A percentile compares a stretch with the other conserved stretches of the same genome.
Conservation (phyloP, 2,329 filamentous ascomycete species). For the Xylaria sp. region DNA sequence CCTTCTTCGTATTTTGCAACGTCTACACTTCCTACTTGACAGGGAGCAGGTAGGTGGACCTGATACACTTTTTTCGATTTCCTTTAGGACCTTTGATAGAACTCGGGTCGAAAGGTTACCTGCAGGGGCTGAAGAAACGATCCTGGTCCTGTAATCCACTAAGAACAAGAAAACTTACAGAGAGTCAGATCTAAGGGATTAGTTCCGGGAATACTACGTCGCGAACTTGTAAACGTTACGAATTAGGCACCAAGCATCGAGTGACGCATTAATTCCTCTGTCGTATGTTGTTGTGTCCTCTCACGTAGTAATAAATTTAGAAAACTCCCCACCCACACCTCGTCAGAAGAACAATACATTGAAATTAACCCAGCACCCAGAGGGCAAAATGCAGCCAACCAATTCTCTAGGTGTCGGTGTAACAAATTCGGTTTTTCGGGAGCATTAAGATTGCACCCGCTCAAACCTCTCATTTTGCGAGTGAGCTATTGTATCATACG, state of each 20-base stretch:
- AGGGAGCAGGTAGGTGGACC: neutral
- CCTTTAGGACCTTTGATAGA: neutral
- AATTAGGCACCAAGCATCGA: neutral
- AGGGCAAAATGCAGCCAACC: neutral
- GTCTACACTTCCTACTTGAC: constrained; percentile 2
- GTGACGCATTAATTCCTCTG: neutral
- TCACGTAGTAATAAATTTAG: neutral
- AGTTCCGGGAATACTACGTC: neutral
- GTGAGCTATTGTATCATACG: neutral
- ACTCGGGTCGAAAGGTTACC: too few species aligned
- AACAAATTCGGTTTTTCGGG: neutral
- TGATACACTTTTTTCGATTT: neutral
- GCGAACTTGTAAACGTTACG: neutral
- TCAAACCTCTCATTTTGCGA: neutral
- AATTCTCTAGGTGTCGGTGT: neutral
- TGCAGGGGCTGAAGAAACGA: neutral
- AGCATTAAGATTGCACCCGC: neutral
- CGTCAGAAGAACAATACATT: neutral
- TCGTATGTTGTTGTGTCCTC: neutral
- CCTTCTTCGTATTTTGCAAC: constrained; percentile 55
- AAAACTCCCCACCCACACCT: neutral
- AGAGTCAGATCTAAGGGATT: neutral
- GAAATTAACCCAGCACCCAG: neutral
- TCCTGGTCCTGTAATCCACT: neutral
- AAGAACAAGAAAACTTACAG: neutral